A percentile compares a stretch with the other conserved stretches of the same genome.
These are phyloP conservation scores for Chlamydomonas reinhardtii DNA, from an alignment of 163 green algal genomes.

Conservation along the genomic window DNA sequence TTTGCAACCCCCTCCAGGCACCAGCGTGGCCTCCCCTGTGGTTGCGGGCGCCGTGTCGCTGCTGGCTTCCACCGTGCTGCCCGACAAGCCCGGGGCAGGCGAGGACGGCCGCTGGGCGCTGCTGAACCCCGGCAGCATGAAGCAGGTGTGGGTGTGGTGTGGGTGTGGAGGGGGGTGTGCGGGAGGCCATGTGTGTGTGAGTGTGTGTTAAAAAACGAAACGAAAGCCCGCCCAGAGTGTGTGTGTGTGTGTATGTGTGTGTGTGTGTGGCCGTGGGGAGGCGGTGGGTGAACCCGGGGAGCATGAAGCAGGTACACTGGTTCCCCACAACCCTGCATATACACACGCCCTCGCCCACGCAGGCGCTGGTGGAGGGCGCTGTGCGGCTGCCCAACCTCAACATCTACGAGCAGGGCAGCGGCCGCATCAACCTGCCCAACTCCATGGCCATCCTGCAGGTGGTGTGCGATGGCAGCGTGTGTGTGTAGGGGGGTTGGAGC, in stretches of 20 bases:
- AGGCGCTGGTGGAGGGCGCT: conserved; percentile 93
- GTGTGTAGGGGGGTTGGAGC: no score
- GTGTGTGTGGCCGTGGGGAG: no score
- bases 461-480: not conserved
- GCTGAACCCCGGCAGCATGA: conserved; percentile 98
- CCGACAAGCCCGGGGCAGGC: not conserved
- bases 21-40: conserved; percentile 95
- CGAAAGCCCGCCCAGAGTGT: no score
- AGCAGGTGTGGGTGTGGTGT: conserved; percentile 60
- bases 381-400: conserved; percentile 73
- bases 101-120: conserved; percentile 57
- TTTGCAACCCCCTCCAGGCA: conserved; percentile 78
- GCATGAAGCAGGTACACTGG: no score
- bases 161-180: no score
- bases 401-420: conserved; percentile 53
- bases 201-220: no score
- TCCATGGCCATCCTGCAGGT: conserved; percentile 61
- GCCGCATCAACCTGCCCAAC: conserved; percentile 63
- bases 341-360: no score
- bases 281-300: no score
- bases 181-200: no score
- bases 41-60: conserved; percentile 93
- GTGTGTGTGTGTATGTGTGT: no score
- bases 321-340: no score
- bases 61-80: conserved; percentile 84